Evolutionary conservation across 371 early-diverging fungal genomes (phyloP).

Genomic region (Lichtheimia ornata): DNA sequence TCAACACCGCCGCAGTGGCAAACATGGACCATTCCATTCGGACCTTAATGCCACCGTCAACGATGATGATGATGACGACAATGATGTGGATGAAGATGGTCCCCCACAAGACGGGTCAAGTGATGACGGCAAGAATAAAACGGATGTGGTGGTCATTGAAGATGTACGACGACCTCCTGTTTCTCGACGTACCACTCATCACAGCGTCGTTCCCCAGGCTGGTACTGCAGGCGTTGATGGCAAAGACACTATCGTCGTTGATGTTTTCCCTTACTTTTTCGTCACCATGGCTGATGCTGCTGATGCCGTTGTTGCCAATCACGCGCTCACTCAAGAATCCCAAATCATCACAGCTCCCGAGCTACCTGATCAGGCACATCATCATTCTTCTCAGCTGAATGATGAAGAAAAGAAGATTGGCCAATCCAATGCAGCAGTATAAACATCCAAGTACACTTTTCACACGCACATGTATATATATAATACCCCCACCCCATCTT

Average conservation of each 20-base stretch:
- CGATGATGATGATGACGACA: conserved; percentile 25
- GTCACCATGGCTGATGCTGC: conserved; percentile 28
- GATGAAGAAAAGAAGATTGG: no score
- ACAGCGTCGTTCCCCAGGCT: conserved; percentile 14
- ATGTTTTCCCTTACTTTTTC: conserved; percentile 37
- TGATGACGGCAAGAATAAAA: conserved; percentile 14
- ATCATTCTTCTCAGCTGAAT: no score
- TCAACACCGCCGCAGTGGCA: conserved; percentile 8
- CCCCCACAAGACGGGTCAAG: not conserved
- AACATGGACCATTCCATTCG: conserved; percentile 21
- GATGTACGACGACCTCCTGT: conserved; percentile 13
- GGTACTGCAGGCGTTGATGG: not conserved
- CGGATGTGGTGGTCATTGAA: not conserved
- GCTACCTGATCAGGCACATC: no score
- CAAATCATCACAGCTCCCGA: no score
- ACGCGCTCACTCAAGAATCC: not conserved
- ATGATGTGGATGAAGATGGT: conserved; percentile 25
- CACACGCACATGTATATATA: no score
- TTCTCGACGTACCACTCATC: not conserved
- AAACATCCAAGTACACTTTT: no score
- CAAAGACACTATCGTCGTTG: conserved; percentile 13
- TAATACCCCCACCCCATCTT: no score
- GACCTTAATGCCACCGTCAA: conserved; percentile 22
- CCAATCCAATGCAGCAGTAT: no score
- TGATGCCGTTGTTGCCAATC: conserved; percentile 18